Evolutionary conservation across 345 rosid genomes (phyloP).

Genomic region (Moricandia moricandioides): DNA sequence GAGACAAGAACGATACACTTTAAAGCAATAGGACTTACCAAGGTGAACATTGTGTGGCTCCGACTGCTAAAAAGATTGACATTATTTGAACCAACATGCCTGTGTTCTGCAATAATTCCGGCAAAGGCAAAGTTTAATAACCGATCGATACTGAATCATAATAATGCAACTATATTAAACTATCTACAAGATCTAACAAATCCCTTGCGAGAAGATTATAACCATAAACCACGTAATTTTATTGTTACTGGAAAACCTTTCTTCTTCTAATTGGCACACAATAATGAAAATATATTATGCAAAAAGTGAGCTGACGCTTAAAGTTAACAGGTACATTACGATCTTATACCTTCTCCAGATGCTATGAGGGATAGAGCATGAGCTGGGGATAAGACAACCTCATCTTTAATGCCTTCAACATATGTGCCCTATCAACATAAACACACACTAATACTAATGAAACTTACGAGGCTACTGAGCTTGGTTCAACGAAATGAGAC

Average conservation of each 20-base stretch:
- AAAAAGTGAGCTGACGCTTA: neutral
- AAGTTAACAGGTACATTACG: neutral
- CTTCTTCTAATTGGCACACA: neutral
- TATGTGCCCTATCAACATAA: conserved; percentile 65
- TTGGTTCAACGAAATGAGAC: conserved; percentile 13
- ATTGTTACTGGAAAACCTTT: neutral
- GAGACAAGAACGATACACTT: conserved; percentile 11
- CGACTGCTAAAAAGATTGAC: conserved; percentile 93
- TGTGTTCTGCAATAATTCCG: conserved; percentile 56
- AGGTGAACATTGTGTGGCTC: conserved; percentile 93
- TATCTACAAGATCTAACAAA: conserved; percentile 5
- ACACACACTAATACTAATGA: conserved; percentile 27
- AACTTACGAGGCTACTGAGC: conserved; percentile 12
- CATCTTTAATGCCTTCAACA: conserved; percentile 93
- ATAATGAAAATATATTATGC: conserved; percentile 1
- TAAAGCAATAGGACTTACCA: conserved; percentile 47
- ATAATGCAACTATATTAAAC: neutral
- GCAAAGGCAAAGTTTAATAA: neutral
- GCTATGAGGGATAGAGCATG: conserved; percentile 97
- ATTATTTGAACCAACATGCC: conserved; percentile 94
- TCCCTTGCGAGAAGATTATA: neutral
- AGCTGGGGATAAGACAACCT: conserved; percentile 95
- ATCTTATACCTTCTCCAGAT: conserved; percentile 79
- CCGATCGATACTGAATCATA: neutral
- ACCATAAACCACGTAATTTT: neutral